A percentile compares a stretch with the other conserved stretches of the same genome.
These are phyloP conservation scores for Eutrema yunnanense DNA, from an alignment of 345 rosid genomes.

Conservation along the genomic window DNA sequence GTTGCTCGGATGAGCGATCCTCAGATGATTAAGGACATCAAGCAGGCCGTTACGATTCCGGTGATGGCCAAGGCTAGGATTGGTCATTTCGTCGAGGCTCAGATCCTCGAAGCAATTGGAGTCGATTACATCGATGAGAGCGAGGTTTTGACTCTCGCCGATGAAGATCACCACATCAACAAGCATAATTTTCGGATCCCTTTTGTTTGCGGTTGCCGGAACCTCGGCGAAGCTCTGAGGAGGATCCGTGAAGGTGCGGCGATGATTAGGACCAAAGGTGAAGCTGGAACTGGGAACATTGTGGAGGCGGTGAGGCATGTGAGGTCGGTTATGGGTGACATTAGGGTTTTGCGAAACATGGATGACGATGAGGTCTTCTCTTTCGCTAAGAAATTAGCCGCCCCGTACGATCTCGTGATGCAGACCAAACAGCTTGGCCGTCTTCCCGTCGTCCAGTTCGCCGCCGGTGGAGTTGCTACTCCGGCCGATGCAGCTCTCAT, in stretches of 20 bases:
- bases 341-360: conserved; percentile 73
- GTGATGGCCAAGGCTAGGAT: conserved; percentile 81
- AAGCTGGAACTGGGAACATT: conserved; percentile 83
- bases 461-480: conserved; percentile 76
- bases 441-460: conserved; percentile 70
- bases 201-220: conserved; percentile 85
- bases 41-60: conserved; percentile 72
- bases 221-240: conserved; percentile 72
- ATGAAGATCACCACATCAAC: conserved; percentile 84
- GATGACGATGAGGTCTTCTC: conserved; percentile 85
- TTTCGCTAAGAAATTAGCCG: conserved; percentile 67
- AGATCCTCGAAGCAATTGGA: conserved; percentile 70
- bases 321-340: conserved; percentile 81
- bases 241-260: conserved; percentile 90
- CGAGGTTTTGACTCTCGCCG: conserved; percentile 76
- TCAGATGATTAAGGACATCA: conserved; percentile 65
- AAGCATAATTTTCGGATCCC: conserved; percentile 85
- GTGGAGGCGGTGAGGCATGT: conserved; percentile 86
- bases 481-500: conserved; percentile 78
- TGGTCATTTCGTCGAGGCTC: conserved; percentile 78
- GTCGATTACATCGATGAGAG: conserved; percentile 87
- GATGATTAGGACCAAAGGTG: conserved; percentile 90
- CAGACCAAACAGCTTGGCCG: conserved; percentile 78
- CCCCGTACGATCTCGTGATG: conserved; percentile 69
- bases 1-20: conserved; percentile 79